phyloP scores from a whole-genome alignment of 202 grass and related monocot species.

The Dendrocalamus latiflorus region DNA sequence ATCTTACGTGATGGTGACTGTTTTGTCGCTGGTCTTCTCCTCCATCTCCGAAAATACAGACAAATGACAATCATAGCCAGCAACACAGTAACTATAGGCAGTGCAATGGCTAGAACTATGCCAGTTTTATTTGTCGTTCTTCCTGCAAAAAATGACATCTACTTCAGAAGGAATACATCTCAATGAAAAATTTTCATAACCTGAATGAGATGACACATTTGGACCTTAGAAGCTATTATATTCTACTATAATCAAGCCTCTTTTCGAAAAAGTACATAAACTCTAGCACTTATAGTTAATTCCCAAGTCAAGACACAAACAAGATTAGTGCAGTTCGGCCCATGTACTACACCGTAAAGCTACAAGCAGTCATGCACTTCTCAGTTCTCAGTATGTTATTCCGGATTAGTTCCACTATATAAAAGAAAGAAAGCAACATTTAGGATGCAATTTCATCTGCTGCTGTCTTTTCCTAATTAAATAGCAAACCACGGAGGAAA shows the following conservation, averaged over 20 bases:
- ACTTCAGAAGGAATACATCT: slow-evolving; percentile 1
- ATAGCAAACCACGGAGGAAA: too few species aligned
- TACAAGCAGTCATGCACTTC: too few species aligned
- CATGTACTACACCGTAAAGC: too few species aligned
- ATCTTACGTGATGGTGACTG: slow-evolving; percentile 24
- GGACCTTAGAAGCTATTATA: not conserved
- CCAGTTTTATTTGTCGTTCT: slow-evolving; percentile 8
- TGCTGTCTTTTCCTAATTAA: too few species aligned
- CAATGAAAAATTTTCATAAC: not conserved
- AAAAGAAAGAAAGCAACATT: too few species aligned
- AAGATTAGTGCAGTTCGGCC: too few species aligned
- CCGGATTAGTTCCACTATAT: too few species aligned
- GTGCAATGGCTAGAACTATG: slow-evolving; percentile 32
- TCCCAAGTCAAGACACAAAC: too few species aligned
- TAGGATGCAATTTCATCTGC: too few species aligned
- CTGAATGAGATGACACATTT: not conserved
- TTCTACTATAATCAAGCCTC: not conserved
- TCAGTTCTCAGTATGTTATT: too few species aligned
- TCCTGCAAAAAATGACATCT: slow-evolving; percentile 10
- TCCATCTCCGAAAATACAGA: slow-evolving; percentile 22
- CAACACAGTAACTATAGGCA: slow-evolving; percentile 32
- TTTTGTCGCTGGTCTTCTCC: slow-evolving; percentile 3
- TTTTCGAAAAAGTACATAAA: too few species aligned
- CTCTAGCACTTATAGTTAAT: too few species aligned
- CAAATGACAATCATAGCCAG: slow-evolving; percentile 15